Percentiles rank a stretch among this genome's conserved stretches.
Evolutionary conservation across 2,329 filamentous ascomycete species (phyloP).

Genomic region (Apiospora aurea): DNA sequence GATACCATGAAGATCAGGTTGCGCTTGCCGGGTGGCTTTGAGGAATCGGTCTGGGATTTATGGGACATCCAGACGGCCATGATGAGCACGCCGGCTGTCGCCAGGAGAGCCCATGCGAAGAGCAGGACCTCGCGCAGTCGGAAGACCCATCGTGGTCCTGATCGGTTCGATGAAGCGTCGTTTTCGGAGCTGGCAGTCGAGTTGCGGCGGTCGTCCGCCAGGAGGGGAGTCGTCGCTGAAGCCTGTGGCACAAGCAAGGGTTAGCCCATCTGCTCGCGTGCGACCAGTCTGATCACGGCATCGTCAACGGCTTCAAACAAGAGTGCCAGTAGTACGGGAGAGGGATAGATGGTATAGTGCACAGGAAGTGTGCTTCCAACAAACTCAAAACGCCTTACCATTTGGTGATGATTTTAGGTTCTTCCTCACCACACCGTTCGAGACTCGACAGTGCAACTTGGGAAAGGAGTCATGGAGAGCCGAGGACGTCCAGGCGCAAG

Average conservation of each 20-base stretch:
- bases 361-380: background rate
- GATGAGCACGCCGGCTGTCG: constrained; percentile 79
- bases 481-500: background rate
- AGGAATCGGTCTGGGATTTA: constrained; percentile 57
- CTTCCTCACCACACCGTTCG: background rate
- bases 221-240: constrained; percentile 41
- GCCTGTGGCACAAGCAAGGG: constrained; percentile 30
- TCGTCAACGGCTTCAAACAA: background rate
- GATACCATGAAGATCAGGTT: constrained; percentile 99
- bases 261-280: background rate
- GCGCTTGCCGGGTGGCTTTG: constrained; percentile 69
- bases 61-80: constrained; percentile 82
- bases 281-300: background rate
- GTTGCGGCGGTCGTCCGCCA: constrained; percentile 37
- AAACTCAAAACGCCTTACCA: constrained; percentile 15
- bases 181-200: constrained; percentile 42
- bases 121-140: constrained; percentile 75
- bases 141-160: constrained; percentile 38
- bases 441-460: background rate
- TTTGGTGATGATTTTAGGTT: constrained; percentile 2
- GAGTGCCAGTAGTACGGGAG: background rate
- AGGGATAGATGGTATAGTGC: background rate
- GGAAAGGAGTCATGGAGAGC: background rate
- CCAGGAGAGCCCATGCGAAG: constrained; percentile 83
- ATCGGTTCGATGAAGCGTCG: constrained; percentile 39